A percentile compares a stretch with the other conserved stretches of the same genome.
Conservation (phyloP, 805 yeast species). For the Barnettozyma vustinii region DNA sequence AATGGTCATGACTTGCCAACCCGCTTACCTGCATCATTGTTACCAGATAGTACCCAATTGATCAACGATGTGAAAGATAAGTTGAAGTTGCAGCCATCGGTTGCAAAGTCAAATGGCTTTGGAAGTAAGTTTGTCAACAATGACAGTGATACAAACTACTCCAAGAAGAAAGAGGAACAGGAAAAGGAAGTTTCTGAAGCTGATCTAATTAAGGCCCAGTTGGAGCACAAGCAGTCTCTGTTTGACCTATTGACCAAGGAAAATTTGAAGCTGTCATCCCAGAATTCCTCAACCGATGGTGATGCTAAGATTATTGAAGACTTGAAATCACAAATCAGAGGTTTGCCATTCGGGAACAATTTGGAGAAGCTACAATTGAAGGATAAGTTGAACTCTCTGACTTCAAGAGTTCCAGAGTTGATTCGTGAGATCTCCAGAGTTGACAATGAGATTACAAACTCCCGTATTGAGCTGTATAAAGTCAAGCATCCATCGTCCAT, state of each 20-base stretch:
- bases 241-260: conserved; percentile 63
- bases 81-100: conserved; percentile 20
- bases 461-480: conserved; percentile 61
- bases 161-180: conserved; percentile 56
- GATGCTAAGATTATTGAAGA: conserved; percentile 54
- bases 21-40: conserved; percentile 78
- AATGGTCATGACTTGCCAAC: conserved; percentile 85
- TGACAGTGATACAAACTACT: conserved; percentile 55
- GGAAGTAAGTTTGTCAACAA: conserved; percentile 65
- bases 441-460: conserved; percentile 62
- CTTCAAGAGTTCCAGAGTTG: conserved; percentile 68
- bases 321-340: conserved; percentile 54
- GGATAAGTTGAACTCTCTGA: conserved; percentile 52
- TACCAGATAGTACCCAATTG: conserved; percentile 80
- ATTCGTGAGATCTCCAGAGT: conserved; percentile 56
- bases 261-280: neutral
- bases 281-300: conserved; percentile 23
- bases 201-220: conserved; percentile 53
- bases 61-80: conserved; percentile 67
- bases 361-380: conserved; percentile 41
- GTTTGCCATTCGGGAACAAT: conserved; percentile 34
- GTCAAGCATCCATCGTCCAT: conserved; percentile 65
- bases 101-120: conserved; percentile 19
- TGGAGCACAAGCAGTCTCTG: conserved; percentile 67
- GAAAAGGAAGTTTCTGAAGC: conserved; percentile 28